Percentiles rank a stretch among this genome's conserved stretches.
These are phyloP conservation scores for Pleurotus ostreatus DNA, from an alignment of 768 basidiomycete species.

Conservation along the genomic window DNA sequence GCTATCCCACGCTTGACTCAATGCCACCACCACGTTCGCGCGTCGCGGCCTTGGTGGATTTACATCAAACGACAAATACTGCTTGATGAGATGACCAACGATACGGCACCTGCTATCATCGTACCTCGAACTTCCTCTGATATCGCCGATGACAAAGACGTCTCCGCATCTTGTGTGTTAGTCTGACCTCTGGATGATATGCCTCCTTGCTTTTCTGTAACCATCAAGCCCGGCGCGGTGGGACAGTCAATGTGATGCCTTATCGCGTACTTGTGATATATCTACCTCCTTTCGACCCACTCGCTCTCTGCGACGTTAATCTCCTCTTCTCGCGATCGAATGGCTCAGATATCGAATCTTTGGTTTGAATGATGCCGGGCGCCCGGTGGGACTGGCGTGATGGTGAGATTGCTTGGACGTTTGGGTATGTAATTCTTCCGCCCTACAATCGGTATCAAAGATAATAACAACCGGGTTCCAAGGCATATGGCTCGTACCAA, in stretches of 20 bases:
- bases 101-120: background rate
- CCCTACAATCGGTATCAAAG: background rate
- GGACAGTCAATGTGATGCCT: background rate
- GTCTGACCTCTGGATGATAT: constrained; percentile 1
- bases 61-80: background rate
- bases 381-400: constrained; percentile 4
- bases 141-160: no score
- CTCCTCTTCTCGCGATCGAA: background rate
- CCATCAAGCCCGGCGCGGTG: constrained; percentile 7
- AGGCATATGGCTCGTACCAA: constrained; percentile 3
- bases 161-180: background rate
- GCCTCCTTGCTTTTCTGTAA: constrained; percentile 5
- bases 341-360: background rate
- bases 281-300: constrained; percentile 5
- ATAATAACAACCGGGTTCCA: background rate
- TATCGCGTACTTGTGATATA: background rate
- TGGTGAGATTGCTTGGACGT: constrained; percentile 5
- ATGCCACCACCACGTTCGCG: no score
- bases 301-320: constrained; percentile 2
- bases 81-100: background rate
- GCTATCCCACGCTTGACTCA: no score
- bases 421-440: background rate
- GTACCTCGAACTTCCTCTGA: constrained; percentile 1
- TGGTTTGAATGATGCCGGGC: constrained; percentile 1
- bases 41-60: background rate